Evolutionary conservation across 345 rosid species (phyloP), one percentile per base, ranked within the genome.

Genomic region (Erucastrum elatum): DNA sequence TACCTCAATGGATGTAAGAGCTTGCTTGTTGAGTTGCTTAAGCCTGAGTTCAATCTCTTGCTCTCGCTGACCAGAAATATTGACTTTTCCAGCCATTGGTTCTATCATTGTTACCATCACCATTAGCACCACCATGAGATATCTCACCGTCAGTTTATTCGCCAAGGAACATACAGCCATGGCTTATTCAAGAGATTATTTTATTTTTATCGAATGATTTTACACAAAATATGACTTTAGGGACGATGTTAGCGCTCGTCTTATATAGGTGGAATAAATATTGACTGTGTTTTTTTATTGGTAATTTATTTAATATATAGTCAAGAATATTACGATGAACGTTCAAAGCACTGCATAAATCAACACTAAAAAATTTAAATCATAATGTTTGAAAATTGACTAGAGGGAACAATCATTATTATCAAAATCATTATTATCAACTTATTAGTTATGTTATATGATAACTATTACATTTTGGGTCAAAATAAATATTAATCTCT

Each of bases 31-130:
- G 68, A 64, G 46, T 64, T 64, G 68, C 46, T 64, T 64, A 11
- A 64, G 46, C 27, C 21, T 64, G 49, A 64, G 68, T 64, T 64
- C 68, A 64, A 15, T 64, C n/a, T 34, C 68, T 34, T 64, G 68
- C 3, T 64, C 11, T 8, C 68, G 68, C 39, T 64, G 27, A 64
- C 46, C 46, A 7, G 68, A 64, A 16, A 7, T 1, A 12, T 6
- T 64, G 44, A 64, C n/a, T 15, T 34, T 16, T 34, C 27, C 27
- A 64, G 68, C 46, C 68, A 16, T 34, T 64, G 46, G 13, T 33
- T 64, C 46, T 7, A 15, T 3, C 17, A 33, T 64, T 16, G 46
- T 64, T 34, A 34, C n/a, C 27, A 34, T 64, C 46, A 64, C 68
- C 64, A 27, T 11, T 60, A 60, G 34, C 68, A 34, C 68, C 8